Evolutionary conservation across 2,329 filamentous ascomycete genomes (phyloP), one percentile per base, ranked within the genome.

Genomic region (Xylariomycetidae sp.): DNA sequence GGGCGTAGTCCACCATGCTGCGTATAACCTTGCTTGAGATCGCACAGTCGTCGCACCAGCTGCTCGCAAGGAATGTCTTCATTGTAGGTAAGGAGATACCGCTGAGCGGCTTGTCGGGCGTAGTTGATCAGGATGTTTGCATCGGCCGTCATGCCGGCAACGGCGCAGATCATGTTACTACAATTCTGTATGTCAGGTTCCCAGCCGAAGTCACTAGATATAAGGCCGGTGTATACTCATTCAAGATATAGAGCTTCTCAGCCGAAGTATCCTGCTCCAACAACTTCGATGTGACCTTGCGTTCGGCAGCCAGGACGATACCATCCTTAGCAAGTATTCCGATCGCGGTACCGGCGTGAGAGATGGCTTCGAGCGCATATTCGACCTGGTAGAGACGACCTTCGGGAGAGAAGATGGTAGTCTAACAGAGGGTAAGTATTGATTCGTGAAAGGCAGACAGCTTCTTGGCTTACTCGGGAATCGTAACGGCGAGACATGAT

Each of bases 121-220:
- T 94, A 96, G 75, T 98, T 98, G 80, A 98, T 98, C 62, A 98
- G 88, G 65, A 98, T 98, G 73, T 98, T 98, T 64, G 92, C 92
- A 61, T 98, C 92, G 57, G 92, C 92, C 28, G 89, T 98, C 90
- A 98, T 97, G 59, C 92, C 92, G 54, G 92, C 92, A 40, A 98
- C 92, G 42, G 92, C 92, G 66, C 89, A 96, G 67, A 98, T 97
- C 94, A 98, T 98, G 74, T 98, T 98, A 71, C 90, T 97, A 48
- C 5, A 14, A 25, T 23, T 13, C 20, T 23, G n/a, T 23, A 8
- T 22, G 31, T 36, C 28, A 35, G 35, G 17, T 6, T 34, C 22
- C 30, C 20, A 14, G 6, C 25, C 12, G 6, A 10, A 4, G 15
- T 23, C 8, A 4, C 12, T 27, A 25, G 22, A 14, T 16, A 16